Conservation (phyloP, 2,329 filamentous ascomycete genomes). For the Arthrinium phaeospermum region DNA sequence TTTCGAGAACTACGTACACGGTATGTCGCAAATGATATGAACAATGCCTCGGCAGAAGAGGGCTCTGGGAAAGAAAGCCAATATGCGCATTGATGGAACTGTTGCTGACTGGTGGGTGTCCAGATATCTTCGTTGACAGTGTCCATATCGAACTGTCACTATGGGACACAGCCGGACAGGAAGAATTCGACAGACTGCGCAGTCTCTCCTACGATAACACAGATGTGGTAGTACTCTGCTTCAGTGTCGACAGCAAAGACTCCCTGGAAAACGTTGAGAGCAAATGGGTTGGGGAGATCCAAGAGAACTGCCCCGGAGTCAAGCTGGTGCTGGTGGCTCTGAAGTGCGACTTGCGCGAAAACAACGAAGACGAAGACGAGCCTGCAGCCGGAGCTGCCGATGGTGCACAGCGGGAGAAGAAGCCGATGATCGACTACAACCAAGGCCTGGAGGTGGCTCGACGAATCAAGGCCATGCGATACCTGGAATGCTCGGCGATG, state of each 20-base stretch:
- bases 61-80: not conserved
- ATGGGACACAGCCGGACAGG: slow-evolving; percentile 98
- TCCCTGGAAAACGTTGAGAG: slow-evolving; percentile 98
- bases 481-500: slow-evolving; percentile 98
- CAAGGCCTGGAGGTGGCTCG: slow-evolving; percentile 90
- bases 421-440: slow-evolving; percentile 85
- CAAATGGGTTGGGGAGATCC: slow-evolving; percentile 98
- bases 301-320: slow-evolving; percentile 95
- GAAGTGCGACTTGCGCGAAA: slow-evolving; percentile 94
- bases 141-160: slow-evolving; percentile 96
- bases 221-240: slow-evolving; percentile 98
- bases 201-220: slow-evolving; percentile 97
- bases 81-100: not conserved
- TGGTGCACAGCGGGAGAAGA: slow-evolving; percentile 60
- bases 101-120: not conserved
- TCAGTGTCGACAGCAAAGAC: slow-evolving; percentile 94
- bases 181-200: slow-evolving; percentile 96
- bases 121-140: slow-evolving; percentile 97
- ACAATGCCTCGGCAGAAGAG: not conserved
- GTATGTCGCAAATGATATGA: slow-evolving; percentile 54
- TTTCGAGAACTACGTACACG: slow-evolving; percentile 99
- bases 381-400: slow-evolving; percentile 45
- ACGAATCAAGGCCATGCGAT: slow-evolving; percentile 89
- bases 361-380: slow-evolving; percentile 73
- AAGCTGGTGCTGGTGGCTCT: slow-evolving; percentile 94